Evolutionary conservation across 2,329 filamentous ascomycete species (phyloP).

Genomic region (Colletotrichum brevisporum): DNA sequence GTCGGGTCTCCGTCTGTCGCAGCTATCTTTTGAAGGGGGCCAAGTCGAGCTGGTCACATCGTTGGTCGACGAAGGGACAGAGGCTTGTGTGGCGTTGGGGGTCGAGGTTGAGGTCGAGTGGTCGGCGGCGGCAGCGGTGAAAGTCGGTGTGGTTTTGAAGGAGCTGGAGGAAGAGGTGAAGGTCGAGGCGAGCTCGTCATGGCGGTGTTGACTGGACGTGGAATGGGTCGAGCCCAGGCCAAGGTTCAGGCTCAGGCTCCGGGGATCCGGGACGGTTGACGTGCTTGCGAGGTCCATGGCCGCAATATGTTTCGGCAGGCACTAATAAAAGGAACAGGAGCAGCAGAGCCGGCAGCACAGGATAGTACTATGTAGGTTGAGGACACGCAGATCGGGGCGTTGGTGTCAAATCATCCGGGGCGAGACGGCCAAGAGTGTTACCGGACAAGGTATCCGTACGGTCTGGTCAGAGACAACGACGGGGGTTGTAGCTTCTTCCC

Average conservation of each 20-base stretch:
- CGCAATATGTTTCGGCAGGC: conserved; percentile 36
- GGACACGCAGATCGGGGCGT: conserved; percentile 4
- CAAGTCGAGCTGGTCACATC: conserved; percentile 35
- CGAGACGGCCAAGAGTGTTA: neutral
- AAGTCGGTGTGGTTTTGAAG: conserved; percentile 38
- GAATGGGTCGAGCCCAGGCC: conserved; percentile 12
- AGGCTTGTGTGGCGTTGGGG: neutral
- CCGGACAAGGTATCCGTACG: neutral
- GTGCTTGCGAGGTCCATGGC: conserved; percentile 40
- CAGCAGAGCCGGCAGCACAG: no score
- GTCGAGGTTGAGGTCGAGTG: neutral
- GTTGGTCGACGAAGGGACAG: conserved; percentile 16
- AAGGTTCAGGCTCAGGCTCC: conserved; percentile 29
- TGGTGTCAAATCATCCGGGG: conserved; percentile 37
- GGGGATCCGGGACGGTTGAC: conserved; percentile 40
- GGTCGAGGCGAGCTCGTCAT: conserved; percentile 22
- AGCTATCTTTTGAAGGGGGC: conserved; percentile 56
- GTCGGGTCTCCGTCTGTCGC: conserved; percentile 65
- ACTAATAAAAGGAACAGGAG: neutral
- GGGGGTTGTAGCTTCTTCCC: neutral
- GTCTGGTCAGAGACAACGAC: neutral
- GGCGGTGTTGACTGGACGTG: conserved; percentile 24
- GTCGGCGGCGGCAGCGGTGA: conserved; percentile 23
- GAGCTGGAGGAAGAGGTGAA: conserved; percentile 24
- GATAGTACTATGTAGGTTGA: neutral